Evolutionary conservation across 2,329 filamentous ascomycete genomes (phyloP), one percentile per base, ranked within the genome.

Genomic region (Plenodomus biglobosus): DNA sequence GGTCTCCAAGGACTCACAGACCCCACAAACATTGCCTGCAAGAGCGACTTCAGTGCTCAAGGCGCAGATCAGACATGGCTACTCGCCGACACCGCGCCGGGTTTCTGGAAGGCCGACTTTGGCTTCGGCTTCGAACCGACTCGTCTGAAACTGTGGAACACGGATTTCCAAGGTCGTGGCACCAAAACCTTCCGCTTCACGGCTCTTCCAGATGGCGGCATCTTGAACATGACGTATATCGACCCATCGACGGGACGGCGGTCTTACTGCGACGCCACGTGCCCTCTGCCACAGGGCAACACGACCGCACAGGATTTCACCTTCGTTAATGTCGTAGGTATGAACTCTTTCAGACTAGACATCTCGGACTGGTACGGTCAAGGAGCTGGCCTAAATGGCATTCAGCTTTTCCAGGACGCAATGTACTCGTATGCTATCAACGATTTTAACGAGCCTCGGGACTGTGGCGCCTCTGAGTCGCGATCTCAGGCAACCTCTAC

Each of bases 171-270:
- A 61, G 90, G 88, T 42, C 85, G 91, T 56, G 92, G 94, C 35
- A 96, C 92, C 22, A 88, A 89, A 75, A 88, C 87, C 0, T 99
- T 90, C 76, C 85, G 91, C 48, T 95, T 90, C 67, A 90, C 89
- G 18, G 89, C 91, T 16, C 76, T 92, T 49, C 92, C 92, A 4
- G 84, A 92, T 64, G 86, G 88, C 54, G 94, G 94, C 43, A 96
- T 99, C 69, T 89, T 99, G 85, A 96, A 97, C 73, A 80, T 99
- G 65, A 95, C 91, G 32, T 97, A 94, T 62, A 85, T 85, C 55
- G 90, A 97, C 64, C 86, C 87, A 13, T 19, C 76, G 69, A 34
- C 83, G 1, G 87, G 87, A 20, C 75, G 82, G 42, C 85, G 86
- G 46, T 74, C 77, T 22, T 85, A 81, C 48, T 99, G 94, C 74